Conservation (phyloP, 768 basidiomycete species). For the Mycena galericulata region DNA sequence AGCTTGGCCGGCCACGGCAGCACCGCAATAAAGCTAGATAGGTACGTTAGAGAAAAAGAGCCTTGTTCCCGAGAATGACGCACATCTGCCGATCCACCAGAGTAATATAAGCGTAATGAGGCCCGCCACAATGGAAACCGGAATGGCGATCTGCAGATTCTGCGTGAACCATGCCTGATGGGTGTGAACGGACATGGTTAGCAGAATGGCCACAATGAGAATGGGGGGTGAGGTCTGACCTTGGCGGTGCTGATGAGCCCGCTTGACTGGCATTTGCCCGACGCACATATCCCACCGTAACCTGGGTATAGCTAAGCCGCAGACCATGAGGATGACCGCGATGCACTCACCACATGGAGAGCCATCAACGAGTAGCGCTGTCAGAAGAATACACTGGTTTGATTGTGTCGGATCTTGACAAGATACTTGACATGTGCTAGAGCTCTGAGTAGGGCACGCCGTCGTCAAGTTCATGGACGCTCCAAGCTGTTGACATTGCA, state of each 20-base stretch:
- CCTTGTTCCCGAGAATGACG: constrained; percentile 28
- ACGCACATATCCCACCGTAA: constrained; percentile 76
- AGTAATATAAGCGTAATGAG: constrained; percentile 71
- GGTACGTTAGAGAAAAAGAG: not conserved
- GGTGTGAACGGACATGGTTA: constrained; percentile 19
- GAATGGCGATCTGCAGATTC: constrained; percentile 85
- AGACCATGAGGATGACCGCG: constrained; percentile 21
- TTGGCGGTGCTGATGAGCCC: constrained; percentile 70
- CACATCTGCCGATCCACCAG: constrained; percentile 60
- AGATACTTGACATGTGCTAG: constrained; percentile 80
- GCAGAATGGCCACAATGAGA: constrained; percentile 8
- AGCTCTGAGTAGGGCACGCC: constrained; percentile 73
- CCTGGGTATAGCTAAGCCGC: constrained; percentile 52
- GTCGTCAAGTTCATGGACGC: constrained; percentile 74
- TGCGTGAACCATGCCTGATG: constrained; percentile 77
- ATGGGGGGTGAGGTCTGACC: constrained; percentile 48
- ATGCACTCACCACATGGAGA: constrained; percentile 79
- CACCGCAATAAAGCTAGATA: constrained; percentile 26
- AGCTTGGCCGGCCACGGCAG: constrained; percentile 24
- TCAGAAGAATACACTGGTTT: constrained; percentile 76
- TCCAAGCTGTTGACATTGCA: constrained; percentile 82
- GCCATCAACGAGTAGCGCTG: constrained; percentile 80
- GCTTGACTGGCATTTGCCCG: constrained; percentile 72
- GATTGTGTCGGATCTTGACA: constrained; percentile 77
- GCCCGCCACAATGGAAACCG: constrained; percentile 79